A percentile compares a stretch with the other conserved stretches of the same genome.
These are phyloP conservation scores for Solanum neorickii DNA, from an alignment of 257 asterid species.

Conservation along the genomic window DNA sequence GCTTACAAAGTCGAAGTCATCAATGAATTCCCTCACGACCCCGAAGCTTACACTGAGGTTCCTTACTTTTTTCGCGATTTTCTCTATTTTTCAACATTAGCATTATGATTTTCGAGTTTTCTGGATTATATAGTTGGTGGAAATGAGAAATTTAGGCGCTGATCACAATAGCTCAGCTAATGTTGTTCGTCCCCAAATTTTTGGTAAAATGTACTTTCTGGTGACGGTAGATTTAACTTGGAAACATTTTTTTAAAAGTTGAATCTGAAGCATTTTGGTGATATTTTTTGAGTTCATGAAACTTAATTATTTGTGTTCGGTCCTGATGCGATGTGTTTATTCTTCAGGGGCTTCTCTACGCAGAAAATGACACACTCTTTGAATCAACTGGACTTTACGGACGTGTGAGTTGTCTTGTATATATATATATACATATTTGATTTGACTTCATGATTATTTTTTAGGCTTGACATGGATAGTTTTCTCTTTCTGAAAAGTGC, in stretches of 20 bases:
- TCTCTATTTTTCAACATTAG: neutral
- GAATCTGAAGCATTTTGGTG: neutral
- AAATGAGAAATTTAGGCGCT: neutral
- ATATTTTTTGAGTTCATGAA: neutral
- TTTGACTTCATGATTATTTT: neutral
- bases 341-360: constrained; percentile 84
- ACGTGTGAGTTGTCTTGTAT: constrained; percentile 30
- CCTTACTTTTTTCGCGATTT: neutral
- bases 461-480: constrained; percentile 1
- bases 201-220: neutral
- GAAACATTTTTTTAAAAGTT: neutral
- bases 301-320: neutral
- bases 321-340: neutral
- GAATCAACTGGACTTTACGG: constrained; percentile 91
- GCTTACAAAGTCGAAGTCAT: neutral
- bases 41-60: neutral
- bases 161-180: neutral
- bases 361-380: constrained; percentile 58
- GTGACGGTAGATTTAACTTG: neutral
- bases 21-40: neutral
- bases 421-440: neutral
- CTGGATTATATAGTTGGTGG: neutral
- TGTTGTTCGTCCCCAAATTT: neutral
- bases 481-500: constrained; percentile 20
- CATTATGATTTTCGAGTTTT: neutral